Evolutionary conservation across 306 rosid genomes (phyloP), one percentile per base, ranked within the genome.

Genomic region (Trichosanthes cucumerina): DNA sequence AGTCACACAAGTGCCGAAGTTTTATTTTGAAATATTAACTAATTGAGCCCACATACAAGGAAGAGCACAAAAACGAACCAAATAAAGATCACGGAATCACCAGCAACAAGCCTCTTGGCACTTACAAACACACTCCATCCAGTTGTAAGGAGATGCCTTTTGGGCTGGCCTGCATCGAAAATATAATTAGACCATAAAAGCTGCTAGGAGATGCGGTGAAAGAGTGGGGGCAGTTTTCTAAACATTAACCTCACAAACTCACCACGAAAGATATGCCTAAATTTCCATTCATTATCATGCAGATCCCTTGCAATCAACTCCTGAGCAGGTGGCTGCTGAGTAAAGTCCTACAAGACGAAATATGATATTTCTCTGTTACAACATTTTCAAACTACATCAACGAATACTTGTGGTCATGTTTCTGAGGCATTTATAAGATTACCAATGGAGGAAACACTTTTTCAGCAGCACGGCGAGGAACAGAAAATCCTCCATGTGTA

Each of bases 81-180:
- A 86, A 95, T 95, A 80, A 95, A 95, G 83, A 95, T 92, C 85
- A 95, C 99, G 0, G 99, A 88, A 81, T 95, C 99, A 33, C 99
- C 99, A 80, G 99, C 99, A 82, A 95, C 88, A 47, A 95, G 96
- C 81, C 97, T 90, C 85, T 95, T 95, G 62, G 97, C 93, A 91
- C 99, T 95, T 66, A 95, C 98, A 83, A 95, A 95, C 76, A 95
- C 99, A 82, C 99, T 95, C 99, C 99, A 95, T 79, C 99, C 99
- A 11, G 99, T 95, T 0, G 99, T 95, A 82, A 95, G 99, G 57
- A 95, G 97, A 81, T 95, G 99, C 80, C 99, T 89, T 87, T 95
- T 95, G 52, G 99, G 99, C 87, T 95, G 99, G 82, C 99, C 99
- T 95, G 88, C 84, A 83, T 65, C 63, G 34, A 9, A 47, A 82